Percentiles rank a stretch among this genome's conserved stretches.
phyloP scores from a whole-genome alignment of 192 early-diverging fungal species.

The Dimargaris xerosporica region DNA sequence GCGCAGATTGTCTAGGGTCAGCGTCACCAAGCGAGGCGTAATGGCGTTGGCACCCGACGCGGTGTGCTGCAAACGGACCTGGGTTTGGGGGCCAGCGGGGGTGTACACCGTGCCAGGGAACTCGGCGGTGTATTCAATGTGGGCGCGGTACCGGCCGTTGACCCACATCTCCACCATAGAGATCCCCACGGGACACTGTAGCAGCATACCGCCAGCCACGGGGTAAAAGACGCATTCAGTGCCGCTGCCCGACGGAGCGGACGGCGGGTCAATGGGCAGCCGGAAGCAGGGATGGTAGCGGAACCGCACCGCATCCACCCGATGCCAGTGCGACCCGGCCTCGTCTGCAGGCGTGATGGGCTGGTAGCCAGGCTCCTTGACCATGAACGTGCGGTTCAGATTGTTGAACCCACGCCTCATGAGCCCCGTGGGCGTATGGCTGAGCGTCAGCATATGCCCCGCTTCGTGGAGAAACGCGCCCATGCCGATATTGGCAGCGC shows the following conservation, averaged over 20 bases:
- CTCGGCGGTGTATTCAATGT: slow-evolving; percentile 36
- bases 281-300: slow-evolving; percentile 41
- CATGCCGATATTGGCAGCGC: slow-evolving; percentile 46
- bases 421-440: slow-evolving; percentile 40
- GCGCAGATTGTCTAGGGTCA: slow-evolving; percentile 13
- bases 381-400: slow-evolving; percentile 50
- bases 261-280: slow-evolving; percentile 31
- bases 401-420: slow-evolving; percentile 51
- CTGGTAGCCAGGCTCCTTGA: slow-evolving; percentile 28
- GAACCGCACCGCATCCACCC: slow-evolving; percentile 38
- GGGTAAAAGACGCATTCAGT: slow-evolving; percentile 13
- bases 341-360: slow-evolving; percentile 36
- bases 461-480: slow-evolving; percentile 60
- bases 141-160: slow-evolving; percentile 24
- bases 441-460: slow-evolving; percentile 42
- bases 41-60: slow-evolving; percentile 20
- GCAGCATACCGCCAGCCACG: slow-evolving; percentile 21
- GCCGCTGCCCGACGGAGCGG: slow-evolving; percentile 6
- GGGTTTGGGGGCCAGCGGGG: slow-evolving; percentile 13
- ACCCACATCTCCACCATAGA: slow-evolving; percentile 42
- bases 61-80: not conserved
- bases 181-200: slow-evolving; percentile 28
- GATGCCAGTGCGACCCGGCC: slow-evolving; percentile 49
- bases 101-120: slow-evolving; percentile 19
- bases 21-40: slow-evolving; percentile 15